Evolutionary conservation across 2,329 filamentous ascomycete species (phyloP), one percentile per base, ranked within the genome.

Genomic region (Neospermospora avenae): DNA sequence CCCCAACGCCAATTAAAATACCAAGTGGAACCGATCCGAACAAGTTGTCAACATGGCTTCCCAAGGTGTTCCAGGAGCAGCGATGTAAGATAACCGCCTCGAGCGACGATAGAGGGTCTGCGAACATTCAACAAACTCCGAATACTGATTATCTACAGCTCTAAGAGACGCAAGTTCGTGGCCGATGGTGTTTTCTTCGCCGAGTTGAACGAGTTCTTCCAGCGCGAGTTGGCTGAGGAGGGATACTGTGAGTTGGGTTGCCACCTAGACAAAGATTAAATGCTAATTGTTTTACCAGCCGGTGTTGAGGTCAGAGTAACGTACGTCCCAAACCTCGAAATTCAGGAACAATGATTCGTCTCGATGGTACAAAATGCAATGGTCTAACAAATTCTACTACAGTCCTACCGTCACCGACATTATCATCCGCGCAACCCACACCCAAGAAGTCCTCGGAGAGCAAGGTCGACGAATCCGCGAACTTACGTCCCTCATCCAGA

Each of bases 171-270:
- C 86, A 93, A 93, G 88, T 93, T 93, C 84, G 89, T 93, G 78
- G 90, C 89, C 73, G 95, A 99, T 82, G 95, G 95, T 88, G 95
- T 99, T 77, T 99, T 99, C 91, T 99, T 97, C 83, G 95, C 95
- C 85, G 95, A 99, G 84, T 85, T 99, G 81, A 99, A 99, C 89
- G 95, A 99, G 85, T 99, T 99, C 90, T 99, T 99, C 91, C 95
- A 98, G 88, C 93, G 95, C 81, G 95, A 99, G 84, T 86, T 99
- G 78, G 95, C 95, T 78, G 95, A 99, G 88, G 96, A 99, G 85
- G 95, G 95, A 75, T 99, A 99, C 88, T 99, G 51, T 41, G 16
- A 28, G 34, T 54, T 54, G 6, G 24, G 4, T 7, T 35, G 13
- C 24, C 51, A 18, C 3, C 24, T 18, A 6, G 16, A 3, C 18